These are phyloP conservation scores for Magnolia officinalis DNA, from an alignment of 164 flowering plant species.

Conservation along the genomic window DNA sequence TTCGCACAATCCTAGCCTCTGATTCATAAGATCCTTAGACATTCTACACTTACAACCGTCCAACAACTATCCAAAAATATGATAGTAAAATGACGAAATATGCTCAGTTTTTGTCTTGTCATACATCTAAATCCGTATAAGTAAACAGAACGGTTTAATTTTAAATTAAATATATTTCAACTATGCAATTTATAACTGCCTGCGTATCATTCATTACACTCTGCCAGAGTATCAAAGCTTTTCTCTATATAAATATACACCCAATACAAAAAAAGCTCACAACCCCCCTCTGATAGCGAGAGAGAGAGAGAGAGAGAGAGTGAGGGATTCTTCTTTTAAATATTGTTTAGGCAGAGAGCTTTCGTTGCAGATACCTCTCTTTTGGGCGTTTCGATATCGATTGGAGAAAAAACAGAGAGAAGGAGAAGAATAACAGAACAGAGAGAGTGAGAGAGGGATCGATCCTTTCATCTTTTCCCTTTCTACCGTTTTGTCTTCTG, in stretches of 20 bases:
- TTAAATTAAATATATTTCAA: too few relatives aligned
- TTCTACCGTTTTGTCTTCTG: constrained; percentile 39
- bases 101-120: too few relatives aligned
- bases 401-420: neutral
- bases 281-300: neutral
- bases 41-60: too few relatives aligned
- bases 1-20: too few relatives aligned
- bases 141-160: too few relatives aligned
- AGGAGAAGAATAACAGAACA: neutral
- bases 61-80: too few relatives aligned
- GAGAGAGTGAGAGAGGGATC: constrained; percentile 6
- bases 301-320: neutral
- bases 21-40: too few relatives aligned
- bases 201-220: too few relatives aligned
- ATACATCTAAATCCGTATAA: too few relatives aligned
- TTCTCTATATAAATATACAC: neutral
- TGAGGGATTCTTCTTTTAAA: neutral
- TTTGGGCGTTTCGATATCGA: constrained; percentile 9
- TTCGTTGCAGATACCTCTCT: constrained; percentile 6
- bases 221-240: too few relatives aligned
- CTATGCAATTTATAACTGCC: too few relatives aligned
- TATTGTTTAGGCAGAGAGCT: neutral
- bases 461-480: constrained; percentile 15
- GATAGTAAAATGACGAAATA: too few relatives aligned
- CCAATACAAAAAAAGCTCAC: neutral